Conservation (phyloP, 1,139 yeast genomes). For the Taphrina wiesneri region DNA sequence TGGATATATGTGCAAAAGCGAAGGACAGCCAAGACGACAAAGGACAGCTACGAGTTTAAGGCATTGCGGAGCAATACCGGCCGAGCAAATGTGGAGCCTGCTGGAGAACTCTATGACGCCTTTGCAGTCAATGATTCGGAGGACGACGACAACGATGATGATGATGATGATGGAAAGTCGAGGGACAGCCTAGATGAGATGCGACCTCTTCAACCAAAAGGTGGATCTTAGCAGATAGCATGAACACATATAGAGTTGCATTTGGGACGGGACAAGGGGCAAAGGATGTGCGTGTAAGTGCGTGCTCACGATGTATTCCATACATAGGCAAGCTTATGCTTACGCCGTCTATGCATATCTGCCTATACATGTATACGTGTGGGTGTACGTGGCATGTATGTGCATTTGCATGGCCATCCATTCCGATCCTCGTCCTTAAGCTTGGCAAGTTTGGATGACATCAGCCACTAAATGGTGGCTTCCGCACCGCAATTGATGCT, state of each 20-base stretch:
- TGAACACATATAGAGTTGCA: not conserved
- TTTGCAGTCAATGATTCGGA: conserved; percentile 20
- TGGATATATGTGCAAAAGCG: conserved; percentile 17
- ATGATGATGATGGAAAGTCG: not conserved
- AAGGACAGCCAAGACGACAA: not conserved
- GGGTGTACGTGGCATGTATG: no score
- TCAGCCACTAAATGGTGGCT: not conserved
- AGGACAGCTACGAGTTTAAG: conserved; percentile 28
- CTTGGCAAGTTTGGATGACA: not conserved
- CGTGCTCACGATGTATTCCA: no score
- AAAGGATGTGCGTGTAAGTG: no score
- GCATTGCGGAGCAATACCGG: not conserved
- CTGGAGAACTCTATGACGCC: conserved; percentile 24
- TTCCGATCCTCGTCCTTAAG: no score
- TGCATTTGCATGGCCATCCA: not conserved
- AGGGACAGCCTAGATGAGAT: conserved; percentile 16
- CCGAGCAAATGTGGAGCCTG: not conserved
- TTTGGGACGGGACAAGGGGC: no score
- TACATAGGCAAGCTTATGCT: no score
- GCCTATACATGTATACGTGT: not conserved
- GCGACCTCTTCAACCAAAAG: conserved; percentile 1
- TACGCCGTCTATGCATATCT: no score
- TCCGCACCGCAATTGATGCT: not conserved
- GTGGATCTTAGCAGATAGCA: not conserved
- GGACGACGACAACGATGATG: not conserved